Evolutionary conservation across 495 filamentous ascomycete species (phyloP), one percentile per base, ranked within the genome.

Genomic region (Physcia stellaris): DNA sequence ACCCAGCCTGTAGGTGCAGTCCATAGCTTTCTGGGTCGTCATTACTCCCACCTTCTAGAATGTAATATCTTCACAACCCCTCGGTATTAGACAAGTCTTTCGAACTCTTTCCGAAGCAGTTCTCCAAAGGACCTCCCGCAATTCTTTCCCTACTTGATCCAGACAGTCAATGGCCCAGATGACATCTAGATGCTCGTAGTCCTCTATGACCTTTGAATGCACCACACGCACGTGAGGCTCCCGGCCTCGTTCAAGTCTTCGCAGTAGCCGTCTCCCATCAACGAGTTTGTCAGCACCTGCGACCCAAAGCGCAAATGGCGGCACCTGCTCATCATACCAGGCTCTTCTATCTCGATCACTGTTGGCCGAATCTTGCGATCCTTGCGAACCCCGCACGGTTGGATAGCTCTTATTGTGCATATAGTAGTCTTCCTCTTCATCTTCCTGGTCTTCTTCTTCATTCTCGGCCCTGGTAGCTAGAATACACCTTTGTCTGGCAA

Each of bases 121-220:
- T 54, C 72, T 77, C 88, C 88, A 94, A 28, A 98, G 51, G 20
- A 93, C 78, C 51, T 90, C 78, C 22, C 71, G 66, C 0, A 98
- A 64, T 60, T 94, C 90, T 41, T 62, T 69, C 3, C 84, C 87
- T 4, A 95, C 81, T 56, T 87, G 71, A 35, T 93, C 83, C 16
- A 85, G 71, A 0, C 74, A 70, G 55, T 95, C 86, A 63, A 98
- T 85, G 0, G 88, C 88, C 88, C 88, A 98, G 19, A 98, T 70
- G 4, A 95, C 86, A 61, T 98, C 88, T 19, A 98, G 66, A 55
- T 98, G 88, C 59, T 94, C 87, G 56, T 95, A 94, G 37, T 81
- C 88, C 2, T 86, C 75, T 20, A 98, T 82, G 17, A 93, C 60
- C 55, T 83, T 88, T 16, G 66, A 65, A 57, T 94, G 81, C 26